phyloP scores from a whole-genome alignment of 768 basidiomycete species.

The Leccinum fibrillosum region DNA sequence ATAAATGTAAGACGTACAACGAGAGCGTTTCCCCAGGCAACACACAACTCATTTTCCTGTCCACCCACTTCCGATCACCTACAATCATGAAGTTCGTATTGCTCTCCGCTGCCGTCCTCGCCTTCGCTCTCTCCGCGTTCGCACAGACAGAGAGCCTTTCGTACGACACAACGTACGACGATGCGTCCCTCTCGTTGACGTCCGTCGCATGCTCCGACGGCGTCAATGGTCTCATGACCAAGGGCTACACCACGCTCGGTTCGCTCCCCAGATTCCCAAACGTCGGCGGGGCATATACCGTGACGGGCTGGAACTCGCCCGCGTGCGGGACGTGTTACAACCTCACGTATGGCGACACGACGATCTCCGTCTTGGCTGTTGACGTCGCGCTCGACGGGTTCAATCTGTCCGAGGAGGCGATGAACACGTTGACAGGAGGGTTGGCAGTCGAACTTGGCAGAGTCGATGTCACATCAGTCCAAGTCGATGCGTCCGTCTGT shows the following conservation, averaged over 20 bases:
- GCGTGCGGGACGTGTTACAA: conserved; percentile 24
- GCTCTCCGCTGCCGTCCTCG: conserved; percentile 6
- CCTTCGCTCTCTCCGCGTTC: conserved; percentile 17
- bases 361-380: conserved; percentile 26
- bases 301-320: conserved; percentile 27
- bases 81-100: conserved; percentile 26
- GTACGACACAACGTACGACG: conserved; percentile 33
- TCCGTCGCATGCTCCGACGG: conserved; percentile 34
- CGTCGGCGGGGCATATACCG: conserved; percentile 33
- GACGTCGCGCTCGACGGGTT: conserved; percentile 35
- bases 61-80: background rate
- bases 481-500: conserved; percentile 48
- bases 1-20: conserved; percentile 12
- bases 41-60: background rate
- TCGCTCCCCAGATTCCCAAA: conserved; percentile 31
- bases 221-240: conserved; percentile 25
- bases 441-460: conserved; percentile 47
- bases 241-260: conserved; percentile 33
- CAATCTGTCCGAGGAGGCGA: conserved; percentile 49
- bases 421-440: conserved; percentile 50
- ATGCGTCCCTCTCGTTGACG: conserved; percentile 13
- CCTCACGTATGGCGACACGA: conserved; percentile 23
- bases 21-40: background rate
- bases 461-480: conserved; percentile 40
- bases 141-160: conserved; percentile 18